Conservation (phyloP, 148 eudicot species). For the Pharnaceum exiguum region DNA sequence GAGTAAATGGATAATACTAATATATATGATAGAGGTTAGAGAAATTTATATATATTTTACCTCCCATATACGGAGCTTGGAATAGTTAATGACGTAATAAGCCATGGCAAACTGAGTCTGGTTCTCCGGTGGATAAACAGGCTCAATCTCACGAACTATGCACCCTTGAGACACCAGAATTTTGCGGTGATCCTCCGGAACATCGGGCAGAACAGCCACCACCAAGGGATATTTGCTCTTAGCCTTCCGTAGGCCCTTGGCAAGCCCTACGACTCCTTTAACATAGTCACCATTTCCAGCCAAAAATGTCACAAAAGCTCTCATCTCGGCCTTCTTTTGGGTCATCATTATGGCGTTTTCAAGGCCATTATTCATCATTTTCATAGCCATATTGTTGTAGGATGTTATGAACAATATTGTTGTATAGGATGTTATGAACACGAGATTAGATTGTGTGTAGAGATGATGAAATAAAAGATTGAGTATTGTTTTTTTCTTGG, state of each 20-base stretch:
- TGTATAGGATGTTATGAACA: no score
- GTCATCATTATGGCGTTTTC: conserved; percentile 12
- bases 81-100: conserved; percentile 78
- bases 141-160: conserved; percentile 57
- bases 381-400: conserved; percentile 5
- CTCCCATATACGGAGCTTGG: conserved; percentile 89
- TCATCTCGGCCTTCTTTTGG: conserved; percentile 12
- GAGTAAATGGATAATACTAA: no score
- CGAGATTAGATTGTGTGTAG: no score
- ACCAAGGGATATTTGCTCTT: conserved; percentile 61
- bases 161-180: conserved; percentile 66
- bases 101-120: conserved; percentile 80
- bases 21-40: no score
- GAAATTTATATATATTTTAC: conserved; percentile 19
- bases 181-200: conserved; percentile 73
- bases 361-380: conserved; percentile 11
- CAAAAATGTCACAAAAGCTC: conserved; percentile 67
- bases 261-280: conserved; percentile 81
- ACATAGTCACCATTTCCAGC: conserved; percentile 81
- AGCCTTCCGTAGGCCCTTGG: conserved; percentile 68
- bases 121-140: conserved; percentile 68
- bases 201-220: conserved; percentile 80
- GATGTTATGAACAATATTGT: no score
- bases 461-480: no score
- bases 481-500: no score